Evolutionary conservation across 495 filamentous ascomycete genomes (phyloP), one percentile per base, ranked within the genome.

Genomic region (Neurospora tetrasperma): DNA sequence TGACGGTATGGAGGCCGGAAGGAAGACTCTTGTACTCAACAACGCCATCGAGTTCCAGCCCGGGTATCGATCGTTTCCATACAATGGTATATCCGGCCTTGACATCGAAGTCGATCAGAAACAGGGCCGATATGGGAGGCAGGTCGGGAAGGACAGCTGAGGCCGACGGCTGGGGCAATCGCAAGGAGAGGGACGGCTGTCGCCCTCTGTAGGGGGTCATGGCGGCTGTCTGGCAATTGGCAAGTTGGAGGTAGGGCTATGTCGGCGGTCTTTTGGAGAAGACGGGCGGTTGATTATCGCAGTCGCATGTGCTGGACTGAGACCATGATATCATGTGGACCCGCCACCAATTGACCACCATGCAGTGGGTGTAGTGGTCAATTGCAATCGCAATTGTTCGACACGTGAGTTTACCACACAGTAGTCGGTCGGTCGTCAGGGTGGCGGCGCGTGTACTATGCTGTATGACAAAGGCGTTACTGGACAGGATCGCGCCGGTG

Each of bases 11-110:
- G 62, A 98, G 82, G 44, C 96, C 96, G 0, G 94, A 97, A 1
- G 96, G 96, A 54, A 99, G 86, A 71, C 83, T 94, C 82, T 97
- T 97, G 87, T 92, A 99, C 80, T 99, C 96, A 70, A 98, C 94
- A 59, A 90, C 89, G 46, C 93, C 93, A 79, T 96, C 93, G 66
- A 99, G 87, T 73, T 93, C 88, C 70, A 97, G 90, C 54, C 89
- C 91, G 20, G 88, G 85, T 6, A 88, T 80, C 20, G 91, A 88
- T 48, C 87, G 89, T 79, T 96, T 92, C 95, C 95, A 98, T 14
- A 88, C 89, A 74, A 97, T 91, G 72, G 93, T 94, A 81, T 88
- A 96, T 82, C 93, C 93, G 78, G 91, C 88, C 79, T 93, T 92
- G 80, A 92, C 91, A 78, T 96, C 93, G 84, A 96, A 96, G 78